Evolutionary conservation across 371 early-diverging fungal genomes (phyloP).

Genomic region (Quaeritorhiza haematococci): DNA sequence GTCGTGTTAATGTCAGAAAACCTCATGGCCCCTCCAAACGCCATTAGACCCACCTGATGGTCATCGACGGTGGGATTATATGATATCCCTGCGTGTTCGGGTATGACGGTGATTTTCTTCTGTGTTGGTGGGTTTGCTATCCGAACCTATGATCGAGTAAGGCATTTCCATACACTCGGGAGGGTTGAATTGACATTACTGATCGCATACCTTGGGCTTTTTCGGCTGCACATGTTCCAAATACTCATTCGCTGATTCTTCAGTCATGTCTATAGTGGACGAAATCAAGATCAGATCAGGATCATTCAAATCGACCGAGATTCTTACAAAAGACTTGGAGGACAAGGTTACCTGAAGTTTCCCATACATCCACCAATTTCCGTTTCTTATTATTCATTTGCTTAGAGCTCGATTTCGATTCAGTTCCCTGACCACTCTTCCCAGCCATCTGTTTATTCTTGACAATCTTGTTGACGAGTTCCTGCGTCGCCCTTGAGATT

Average conservation of each 20-base stretch:
- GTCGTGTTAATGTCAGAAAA: neutral
- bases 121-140: no score
- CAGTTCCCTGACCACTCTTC: no score
- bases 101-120: slow-evolving; percentile 67
- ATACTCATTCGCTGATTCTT: slow-evolving; percentile 11
- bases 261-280: no score
- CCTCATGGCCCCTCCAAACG: neutral
- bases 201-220: slow-evolving; percentile 22
- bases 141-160: no score
- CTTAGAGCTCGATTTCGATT: no score
- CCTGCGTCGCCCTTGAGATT: slow-evolving; percentile 5
- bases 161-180: no score
- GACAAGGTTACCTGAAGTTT: neutral
- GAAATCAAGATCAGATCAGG: no score
- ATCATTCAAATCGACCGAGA: no score
- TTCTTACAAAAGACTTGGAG: no score
- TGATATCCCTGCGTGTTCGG: slow-evolving; percentile 81
- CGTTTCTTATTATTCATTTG: no score
- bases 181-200: slow-evolving; percentile 1
- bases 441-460: slow-evolving; percentile 18
- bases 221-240: slow-evolving; percentile 33
- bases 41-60: slow-evolving; percentile 53
- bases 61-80: slow-evolving; percentile 82
- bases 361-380: no score
- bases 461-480: slow-evolving; percentile 6